Evolutionary conservation across 768 basidiomycete species (phyloP), one percentile per base, ranked within the genome.

Genomic region (Trametes cinnabarina): DNA sequence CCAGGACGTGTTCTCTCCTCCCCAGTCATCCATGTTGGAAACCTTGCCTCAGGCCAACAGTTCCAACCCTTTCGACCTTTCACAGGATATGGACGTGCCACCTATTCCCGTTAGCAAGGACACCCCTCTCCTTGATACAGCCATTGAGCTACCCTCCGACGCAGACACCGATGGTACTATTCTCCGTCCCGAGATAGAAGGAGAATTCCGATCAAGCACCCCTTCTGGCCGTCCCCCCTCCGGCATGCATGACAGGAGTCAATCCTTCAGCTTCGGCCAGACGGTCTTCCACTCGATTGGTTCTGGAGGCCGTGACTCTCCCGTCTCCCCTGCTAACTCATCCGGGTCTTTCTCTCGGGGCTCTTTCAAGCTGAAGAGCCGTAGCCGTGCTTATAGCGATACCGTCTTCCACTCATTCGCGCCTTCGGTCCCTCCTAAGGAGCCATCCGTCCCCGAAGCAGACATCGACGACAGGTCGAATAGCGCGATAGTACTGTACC

Each of bases 201-300:
- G 49, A 14, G 58, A 62, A 23, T 53, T 47, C 20, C 54, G 63
- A 1, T 55, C 63, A 2, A 58, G 57, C 14, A 63, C 60, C 9
- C 62, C 62, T 25, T 50, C 39, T 19, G 62, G 53, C 58, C 63
- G 22, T 15, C 58, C 26, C 37, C 47, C 32, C 39, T 62, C 42
- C 51, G 56, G 39, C n/a, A 41, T 39, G 47, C 69, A 68, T 59
- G 83, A 85, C 52, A 82, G 84, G 30, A 85, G 83, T 61, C 79
- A 85, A n/a, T 87, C 86, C 1, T 87, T 86, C 69, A 85, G 83
- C 66, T 79, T 84, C 51, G 85, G 84, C 2, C 83, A 86, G 65
- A 81, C 83, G 1, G 72, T 84, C 12, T 87, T 87, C 69, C 82
- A 78, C 61, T 83, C 85, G 4, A 73, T 81, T 63, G 71, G 67